Conservation (phyloP, 306 rosid genomes). For the Ormosia semicastrata region DNA sequence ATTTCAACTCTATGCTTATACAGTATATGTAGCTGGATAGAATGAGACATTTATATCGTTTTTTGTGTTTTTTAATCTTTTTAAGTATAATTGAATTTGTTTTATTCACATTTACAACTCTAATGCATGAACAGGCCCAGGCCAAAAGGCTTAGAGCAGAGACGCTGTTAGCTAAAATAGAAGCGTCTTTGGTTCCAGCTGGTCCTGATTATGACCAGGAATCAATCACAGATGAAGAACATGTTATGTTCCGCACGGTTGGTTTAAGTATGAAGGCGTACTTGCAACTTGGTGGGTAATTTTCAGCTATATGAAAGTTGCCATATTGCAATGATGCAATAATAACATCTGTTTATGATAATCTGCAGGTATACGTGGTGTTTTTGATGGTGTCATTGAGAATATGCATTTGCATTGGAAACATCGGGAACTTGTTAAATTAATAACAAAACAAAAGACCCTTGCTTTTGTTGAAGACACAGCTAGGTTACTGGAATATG, state of each 20-base stretch:
- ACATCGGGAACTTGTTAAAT: constrained; percentile 91
- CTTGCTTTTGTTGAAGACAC: constrained; percentile 87
- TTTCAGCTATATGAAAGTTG: constrained; percentile 18
- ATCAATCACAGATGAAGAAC: constrained; percentile 93
- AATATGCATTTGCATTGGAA: constrained; percentile 98
- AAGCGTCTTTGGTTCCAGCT: constrained; percentile 76
- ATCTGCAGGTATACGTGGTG: constrained; percentile 83
- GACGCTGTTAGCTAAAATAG: constrained; percentile 62
- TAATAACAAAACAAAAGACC: constrained; percentile 82
- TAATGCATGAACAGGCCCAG: constrained; percentile 66
- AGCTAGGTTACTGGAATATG: constrained; percentile 79
- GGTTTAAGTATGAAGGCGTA: constrained; percentile 90
- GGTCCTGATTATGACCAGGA: constrained; percentile 85
- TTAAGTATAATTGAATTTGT: not conserved
- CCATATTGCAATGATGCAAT: constrained; percentile 20
- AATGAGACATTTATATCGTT: not conserved
- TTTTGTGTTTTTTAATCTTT: constrained; percentile 11
- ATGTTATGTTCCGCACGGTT: constrained; percentile 83
- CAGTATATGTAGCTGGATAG: not conserved
- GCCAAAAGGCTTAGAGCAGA: constrained; percentile 80
- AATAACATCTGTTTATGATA: constrained; percentile 24
- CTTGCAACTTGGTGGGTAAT: constrained; percentile 80
- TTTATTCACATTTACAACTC: not conserved
- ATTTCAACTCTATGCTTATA: not conserved
- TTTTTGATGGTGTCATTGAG: constrained; percentile 84